Base-by-base conservation (phyloP, 2,329 filamentous ascomycete genomes). In the Cladorrhinum sp. region DNA sequence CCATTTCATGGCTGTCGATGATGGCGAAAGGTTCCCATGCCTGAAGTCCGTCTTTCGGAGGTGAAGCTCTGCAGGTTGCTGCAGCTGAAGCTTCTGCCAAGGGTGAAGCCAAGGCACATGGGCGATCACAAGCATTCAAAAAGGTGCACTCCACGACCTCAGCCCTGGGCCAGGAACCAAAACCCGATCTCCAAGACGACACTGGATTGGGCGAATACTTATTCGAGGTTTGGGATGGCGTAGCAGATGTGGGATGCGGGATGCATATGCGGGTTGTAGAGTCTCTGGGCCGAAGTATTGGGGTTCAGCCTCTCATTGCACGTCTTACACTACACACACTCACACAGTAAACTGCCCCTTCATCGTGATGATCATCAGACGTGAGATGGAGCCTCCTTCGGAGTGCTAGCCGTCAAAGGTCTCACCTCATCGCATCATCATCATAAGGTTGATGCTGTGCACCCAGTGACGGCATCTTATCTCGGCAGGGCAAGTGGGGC, bases 81-180 rank as follows among this genome's bases (percentile, higher is more conserved):
- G 48, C 21, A 56, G 58, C 52, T 50, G 57, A 59, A 55, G 54
- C 42, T 49, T 46, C 20, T 59, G 60, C 60, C 60, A 61, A 62
- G 64, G 36, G 24, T 52, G 28, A 42, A 42, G 51, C 28, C 50
- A 61, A 63, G 61, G 61, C 61, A 50, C 57, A 39, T 54, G 20
- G 54, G 26, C 50, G 21, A 20, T 46, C 8, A 24, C 36, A 49
- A 24, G 26, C 16, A 57, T 39, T 16, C 21, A 48, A 49, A 57
- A 57, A 23, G 39, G 54, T 18, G 54, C 54, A 57, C 23, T 30
- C 54, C 39, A 57, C 49, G 36, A 23, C 59, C 39, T 36, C 39
- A 50, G 58, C 63, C 57, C 55, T 57, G 39, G 59, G 61, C 18
- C 52, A 62, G 57, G 57, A 58, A 63, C 52, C 63, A 60, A 33